phyloP scores from a whole-genome alignment of 2,329 filamentous ascomycete species.

The Phialophora chinensis region DNA sequence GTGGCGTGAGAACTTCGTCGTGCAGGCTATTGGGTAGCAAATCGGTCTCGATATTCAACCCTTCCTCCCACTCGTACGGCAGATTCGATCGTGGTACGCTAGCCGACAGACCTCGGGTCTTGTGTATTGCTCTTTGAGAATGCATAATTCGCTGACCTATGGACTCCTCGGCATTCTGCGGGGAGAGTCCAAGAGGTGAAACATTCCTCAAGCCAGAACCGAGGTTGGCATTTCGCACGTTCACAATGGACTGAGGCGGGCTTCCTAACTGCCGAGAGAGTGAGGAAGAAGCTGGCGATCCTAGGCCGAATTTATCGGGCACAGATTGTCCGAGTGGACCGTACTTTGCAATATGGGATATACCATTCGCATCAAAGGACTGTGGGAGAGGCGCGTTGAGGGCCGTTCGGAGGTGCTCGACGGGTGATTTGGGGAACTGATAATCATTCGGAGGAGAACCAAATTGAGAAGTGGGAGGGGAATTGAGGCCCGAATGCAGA shows the following conservation, averaged over 20 bases:
- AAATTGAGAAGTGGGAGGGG: conserved; percentile 68
- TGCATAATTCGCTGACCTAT: conserved; percentile 67
- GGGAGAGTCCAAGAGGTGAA: conserved; percentile 61
- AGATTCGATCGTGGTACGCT: conserved; percentile 61
- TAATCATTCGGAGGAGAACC: conserved; percentile 83
- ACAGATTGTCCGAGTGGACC: conserved; percentile 92
- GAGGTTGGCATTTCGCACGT: conserved; percentile 70
- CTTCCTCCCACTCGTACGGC: conserved; percentile 64
- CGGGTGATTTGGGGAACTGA: conserved; percentile 79
- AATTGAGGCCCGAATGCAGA: conserved; percentile 65
- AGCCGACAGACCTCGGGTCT: conserved; percentile 61
- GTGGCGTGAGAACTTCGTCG: conserved; percentile 67
- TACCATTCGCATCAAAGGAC: conserved; percentile 94
- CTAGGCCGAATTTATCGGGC: conserved; percentile 87
- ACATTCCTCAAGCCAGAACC: conserved; percentile 72
- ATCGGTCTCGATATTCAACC: conserved; percentile 85
- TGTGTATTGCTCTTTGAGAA: conserved; percentile 64
- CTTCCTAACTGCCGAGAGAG: conserved; percentile 62
- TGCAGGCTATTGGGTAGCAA: conserved; percentile 76
- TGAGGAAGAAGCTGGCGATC: conserved; percentile 70
- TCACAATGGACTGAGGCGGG: conserved; percentile 67
- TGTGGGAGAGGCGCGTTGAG: conserved; percentile 90
- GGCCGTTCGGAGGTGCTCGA: conserved; percentile 72
- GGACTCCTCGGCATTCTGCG: conserved; percentile 69
- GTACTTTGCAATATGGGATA: conserved; percentile 87